A percentile compares a stretch with the other conserved stretches of the same genome.
These are phyloP conservation scores for Sugiyamaella sp. DNA, from an alignment of 1,139 yeast genomes.

Conservation along the genomic window DNA sequence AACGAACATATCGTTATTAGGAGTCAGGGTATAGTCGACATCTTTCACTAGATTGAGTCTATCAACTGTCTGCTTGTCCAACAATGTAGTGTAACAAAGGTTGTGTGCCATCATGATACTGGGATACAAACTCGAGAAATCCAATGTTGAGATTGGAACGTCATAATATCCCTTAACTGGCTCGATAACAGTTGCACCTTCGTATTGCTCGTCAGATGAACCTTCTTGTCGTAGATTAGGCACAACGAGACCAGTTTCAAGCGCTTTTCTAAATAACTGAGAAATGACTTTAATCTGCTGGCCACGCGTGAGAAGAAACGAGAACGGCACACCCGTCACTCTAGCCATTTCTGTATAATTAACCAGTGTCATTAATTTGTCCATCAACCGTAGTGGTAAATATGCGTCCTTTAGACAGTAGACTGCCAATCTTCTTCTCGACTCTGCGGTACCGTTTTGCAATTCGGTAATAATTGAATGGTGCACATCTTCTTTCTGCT, in stretches of 20 bases:
- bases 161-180: slow-evolving; percentile 95
- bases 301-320: slow-evolving; percentile 85
- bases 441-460: slow-evolving; percentile 89
- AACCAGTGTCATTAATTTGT: slow-evolving; percentile 92
- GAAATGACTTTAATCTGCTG: slow-evolving; percentile 98
- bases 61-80: slow-evolving; percentile 69
- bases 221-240: slow-evolving; percentile 91
- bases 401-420: slow-evolving; percentile 97
- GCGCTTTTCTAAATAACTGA: slow-evolving; percentile 89
- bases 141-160: slow-evolving; percentile 95
- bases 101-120: slow-evolving; percentile 99
- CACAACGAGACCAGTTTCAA: slow-evolving; percentile 79
- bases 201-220: slow-evolving; percentile 82
- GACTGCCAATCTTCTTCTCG: slow-evolving; percentile 93
- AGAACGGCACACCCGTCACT: slow-evolving; percentile 98
- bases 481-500: slow-evolving; percentile 97
- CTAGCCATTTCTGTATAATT: slow-evolving; percentile 99
- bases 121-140: slow-evolving; percentile 96
- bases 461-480: slow-evolving; percentile 94
- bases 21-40: slow-evolving; percentile 82
- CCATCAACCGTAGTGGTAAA: slow-evolving; percentile 82
- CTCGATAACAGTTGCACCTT: slow-evolving; percentile 99
- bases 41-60: slow-evolving; percentile 64
- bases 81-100: slow-evolving; percentile 87
- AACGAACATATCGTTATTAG: slow-evolving; percentile 93